Evolutionary conservation across 2,329 filamentous ascomycete genomes (phyloP), one percentile per base, ranked within the genome.

Genomic region (Neofusicoccum cordaticola): DNA sequence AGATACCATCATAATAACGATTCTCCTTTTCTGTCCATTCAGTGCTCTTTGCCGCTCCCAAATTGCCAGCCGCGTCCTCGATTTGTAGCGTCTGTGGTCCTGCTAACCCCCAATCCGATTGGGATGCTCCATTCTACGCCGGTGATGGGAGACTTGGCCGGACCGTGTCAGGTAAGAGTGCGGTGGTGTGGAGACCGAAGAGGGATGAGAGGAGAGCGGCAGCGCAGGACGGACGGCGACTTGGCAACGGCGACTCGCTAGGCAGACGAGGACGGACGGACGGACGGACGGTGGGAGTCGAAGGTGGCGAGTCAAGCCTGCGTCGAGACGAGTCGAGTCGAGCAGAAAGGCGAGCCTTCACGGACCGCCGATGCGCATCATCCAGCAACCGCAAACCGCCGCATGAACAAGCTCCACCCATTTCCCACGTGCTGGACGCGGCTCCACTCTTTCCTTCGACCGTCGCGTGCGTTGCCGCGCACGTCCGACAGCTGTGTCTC

Each of bases 361-460:
- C 27, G 27, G 27, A 31, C 27, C 27, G 27, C 6, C 27, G 27
- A 39, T 37, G 56, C 41, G 27, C 41, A 45, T 45, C 41, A 44
- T 31, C 37, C 37, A 11, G 22, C 27, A 31, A 7, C 27, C 27
- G 27, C 27, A 31, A 31, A 15, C n/a, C 8, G 27, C 2, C 34
- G 56, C 56, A 60, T 60, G 31, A 60, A 60, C 31, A n/a, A 34
- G 56, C 41, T 47, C 56, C 56, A 60, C 52, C 41, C 8, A 45
- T 45, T 47, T 60, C 56, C 53, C 56, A 60, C 56, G 56, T 60
- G 56, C 17, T 45, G 31, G 56, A 58, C 9, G 19, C 11, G 39
- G 39, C 39, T 58, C 39, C 39, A 34, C 39, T 34, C 52, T 34
- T 42, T 31, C 27, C 27, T 15, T 13, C 39, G 44, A 27, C 37